Conservation (phyloP, 768 basidiomycete genomes). For the Boletus speciosus region DNA sequence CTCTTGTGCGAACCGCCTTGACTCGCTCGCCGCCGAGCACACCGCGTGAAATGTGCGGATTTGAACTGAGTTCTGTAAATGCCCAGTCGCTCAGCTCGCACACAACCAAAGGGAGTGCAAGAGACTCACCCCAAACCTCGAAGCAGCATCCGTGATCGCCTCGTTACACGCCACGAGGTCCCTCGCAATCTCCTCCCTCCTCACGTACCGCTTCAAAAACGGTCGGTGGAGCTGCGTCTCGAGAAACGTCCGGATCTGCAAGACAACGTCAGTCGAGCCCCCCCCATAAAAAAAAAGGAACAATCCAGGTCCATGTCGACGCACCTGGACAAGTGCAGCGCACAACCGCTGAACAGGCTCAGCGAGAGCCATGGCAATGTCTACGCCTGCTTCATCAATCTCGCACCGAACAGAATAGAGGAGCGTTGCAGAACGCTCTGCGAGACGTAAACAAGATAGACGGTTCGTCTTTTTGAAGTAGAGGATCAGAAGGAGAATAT, state of each 20-base stretch:
- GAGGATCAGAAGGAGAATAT: background rate
- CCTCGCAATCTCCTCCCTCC: conserved; percentile 62
- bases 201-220: conserved; percentile 76
- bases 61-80: conserved; percentile 42
- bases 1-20: conserved; percentile 21
- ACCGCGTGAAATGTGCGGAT: conserved; percentile 54
- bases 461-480: conserved; percentile 53
- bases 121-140: conserved; percentile 23
- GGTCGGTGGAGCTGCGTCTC: conserved; percentile 60
- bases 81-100: background rate
- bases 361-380: conserved; percentile 46
- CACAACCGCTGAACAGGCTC: conserved; percentile 40
- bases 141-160: conserved; percentile 46
- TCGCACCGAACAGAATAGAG: conserved; percentile 63
- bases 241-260: conserved; percentile 50
- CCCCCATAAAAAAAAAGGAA: background rate
- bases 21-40: conserved; percentile 33
- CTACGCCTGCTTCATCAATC: conserved; percentile 53
- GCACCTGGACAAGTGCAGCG: conserved; percentile 42
- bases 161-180: conserved; percentile 52
- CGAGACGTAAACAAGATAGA: conserved; percentile 63
- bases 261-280: background rate
- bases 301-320: conserved; percentile 13
- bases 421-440: conserved; percentile 68
- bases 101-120: background rate